Conservation (phyloP, 1,284 basidiomycete species). For the Agroathelia rolfsii region DNA sequence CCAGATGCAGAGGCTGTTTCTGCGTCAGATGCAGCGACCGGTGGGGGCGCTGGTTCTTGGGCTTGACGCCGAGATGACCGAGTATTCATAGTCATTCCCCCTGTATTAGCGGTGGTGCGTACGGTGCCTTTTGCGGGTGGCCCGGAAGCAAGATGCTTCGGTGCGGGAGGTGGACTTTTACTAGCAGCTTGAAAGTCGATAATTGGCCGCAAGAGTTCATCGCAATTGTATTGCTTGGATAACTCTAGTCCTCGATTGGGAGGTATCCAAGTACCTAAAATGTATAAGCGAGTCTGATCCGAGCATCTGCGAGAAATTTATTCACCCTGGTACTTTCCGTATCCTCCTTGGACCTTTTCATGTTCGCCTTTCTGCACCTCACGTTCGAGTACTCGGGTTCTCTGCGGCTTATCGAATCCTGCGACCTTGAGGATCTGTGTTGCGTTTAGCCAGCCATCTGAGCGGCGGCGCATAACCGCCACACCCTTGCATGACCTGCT, state of each 20-base stretch:
- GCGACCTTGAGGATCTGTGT: constrained; percentile 99
- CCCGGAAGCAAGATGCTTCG: constrained; percentile 84
- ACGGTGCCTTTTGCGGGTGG: constrained; percentile 42
- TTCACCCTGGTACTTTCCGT: constrained; percentile 98
- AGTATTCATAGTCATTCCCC: constrained; percentile 32
- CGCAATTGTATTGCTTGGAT: constrained; percentile 91
- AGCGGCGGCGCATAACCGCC: constrained; percentile 93
- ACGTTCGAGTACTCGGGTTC: constrained; percentile 93
- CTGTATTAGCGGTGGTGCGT: constrained; percentile 36
- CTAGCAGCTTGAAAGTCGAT: constrained; percentile 90
- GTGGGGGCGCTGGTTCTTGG: constrained; percentile 27
- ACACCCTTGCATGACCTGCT: constrained; percentile 89
- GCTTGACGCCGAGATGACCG: constrained; percentile 46
- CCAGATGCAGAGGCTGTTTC: constrained; percentile 52
- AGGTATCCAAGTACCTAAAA: constrained; percentile 94
- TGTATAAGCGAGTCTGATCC: constrained; percentile 2
- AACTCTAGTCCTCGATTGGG: constrained; percentile 83
- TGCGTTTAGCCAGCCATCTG: constrained; percentile 97
- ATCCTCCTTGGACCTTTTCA: constrained; percentile 99
- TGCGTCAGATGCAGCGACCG: constrained; percentile 44
- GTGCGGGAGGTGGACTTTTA: constrained; percentile 91
- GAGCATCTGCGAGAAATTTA: constrained; percentile 10
- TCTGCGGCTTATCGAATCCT: constrained; percentile 97
- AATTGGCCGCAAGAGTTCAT: constrained; percentile 81
- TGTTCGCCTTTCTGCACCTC: constrained; percentile 99